phyloP scores from a whole-genome alignment of 768 basidiomycete genomes.

The Phaeotremella skinneri region DNA sequence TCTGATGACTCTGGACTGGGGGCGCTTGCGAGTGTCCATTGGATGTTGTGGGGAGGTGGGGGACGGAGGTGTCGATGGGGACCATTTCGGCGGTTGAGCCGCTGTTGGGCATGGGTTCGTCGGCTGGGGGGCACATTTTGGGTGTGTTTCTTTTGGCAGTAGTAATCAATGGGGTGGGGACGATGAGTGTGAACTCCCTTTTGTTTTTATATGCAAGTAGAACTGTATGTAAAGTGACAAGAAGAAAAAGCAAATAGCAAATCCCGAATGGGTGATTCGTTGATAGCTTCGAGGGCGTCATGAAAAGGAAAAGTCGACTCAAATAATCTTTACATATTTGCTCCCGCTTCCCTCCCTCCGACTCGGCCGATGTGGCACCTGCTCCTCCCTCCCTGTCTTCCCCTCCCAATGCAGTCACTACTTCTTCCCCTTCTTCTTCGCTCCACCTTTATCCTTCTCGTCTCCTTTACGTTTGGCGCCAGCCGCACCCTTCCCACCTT shows the following conservation, averaged over 20 bases:
- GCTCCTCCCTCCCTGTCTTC: background rate
- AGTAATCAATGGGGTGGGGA: no score
- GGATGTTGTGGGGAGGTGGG: slow-evolving; percentile 23
- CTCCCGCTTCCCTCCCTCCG: background rate
- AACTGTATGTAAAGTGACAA: background rate
- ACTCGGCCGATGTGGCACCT: background rate
- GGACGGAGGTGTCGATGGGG: slow-evolving; percentile 58
- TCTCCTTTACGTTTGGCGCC: slow-evolving; percentile 59
- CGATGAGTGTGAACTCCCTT: no score
- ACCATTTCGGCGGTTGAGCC: slow-evolving; percentile 64
- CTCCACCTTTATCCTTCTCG: slow-evolving; percentile 47
- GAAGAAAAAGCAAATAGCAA: background rate
- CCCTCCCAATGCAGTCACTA: no score
- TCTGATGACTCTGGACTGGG: slow-evolving; percentile 39
- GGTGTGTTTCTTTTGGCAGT: slow-evolving; percentile 1
- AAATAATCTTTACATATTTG: background rate
- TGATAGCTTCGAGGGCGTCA: no score
- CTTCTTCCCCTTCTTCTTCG: slow-evolving; percentile 52
- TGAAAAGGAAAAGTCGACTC: slow-evolving; percentile 4
- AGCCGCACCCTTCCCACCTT: slow-evolving; percentile 27
- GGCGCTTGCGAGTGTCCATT: slow-evolving; percentile 44
- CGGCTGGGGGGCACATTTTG: slow-evolving; percentile 42
- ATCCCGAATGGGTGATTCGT: background rate
- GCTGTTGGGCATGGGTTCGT: slow-evolving; percentile 22
- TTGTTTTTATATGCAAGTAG: no score